Base-by-base conservation (phyloP, 2,329 filamentous ascomycete genomes). In the Gremmenia infestans region DNA sequence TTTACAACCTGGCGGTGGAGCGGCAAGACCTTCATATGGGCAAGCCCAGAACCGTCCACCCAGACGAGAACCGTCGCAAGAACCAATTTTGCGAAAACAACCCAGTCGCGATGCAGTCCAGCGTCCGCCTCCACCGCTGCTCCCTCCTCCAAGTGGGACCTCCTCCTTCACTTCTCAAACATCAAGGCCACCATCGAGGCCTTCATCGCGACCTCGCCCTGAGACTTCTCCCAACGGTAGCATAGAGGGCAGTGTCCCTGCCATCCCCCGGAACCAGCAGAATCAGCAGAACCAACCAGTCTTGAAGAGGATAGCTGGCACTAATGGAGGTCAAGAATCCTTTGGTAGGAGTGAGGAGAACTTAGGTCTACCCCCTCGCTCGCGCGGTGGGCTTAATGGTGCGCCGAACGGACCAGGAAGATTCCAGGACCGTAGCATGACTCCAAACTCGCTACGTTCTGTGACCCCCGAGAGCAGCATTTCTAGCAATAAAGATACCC, bases 271-370 rank as follows among this genome's bases (percentile, higher is more conserved):
- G 25, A 28, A 8, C 25, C 25, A 28, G 25, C 25, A 28, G 25
- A 28, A 28, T 8, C 58, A 60, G 46, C 64, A 60, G 32, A 61
- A 52, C 22, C 65, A 62, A 51, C 42, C 63, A 48, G 61, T 51
- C 52, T 50, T 67, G 22, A 60, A 68, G 47, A 65, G 65, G 52
- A 42, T 69, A 40, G 63, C 60, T 47, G 60, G 56, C 11, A 40
- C 54, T 6, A 70, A 68, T 56, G 67, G 63, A 52, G 68, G 67
- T 52, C 69, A 71, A 54, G 68, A 71, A 53, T 69, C 67, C 14
- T 66, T 70, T 52, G 59, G 48, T 22, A 63, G 64, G 53, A 61
- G 58, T 48, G 68, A 71, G 48, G 69, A 70, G 47, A 57, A 45
- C 8, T 47, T 50, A 7, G 66, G 60, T 57, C 43, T 65, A 48